These are phyloP conservation scores for Apiospora hydei DNA, from an alignment of 2,329 filamentous ascomycete genomes.

Conservation along the genomic window DNA sequence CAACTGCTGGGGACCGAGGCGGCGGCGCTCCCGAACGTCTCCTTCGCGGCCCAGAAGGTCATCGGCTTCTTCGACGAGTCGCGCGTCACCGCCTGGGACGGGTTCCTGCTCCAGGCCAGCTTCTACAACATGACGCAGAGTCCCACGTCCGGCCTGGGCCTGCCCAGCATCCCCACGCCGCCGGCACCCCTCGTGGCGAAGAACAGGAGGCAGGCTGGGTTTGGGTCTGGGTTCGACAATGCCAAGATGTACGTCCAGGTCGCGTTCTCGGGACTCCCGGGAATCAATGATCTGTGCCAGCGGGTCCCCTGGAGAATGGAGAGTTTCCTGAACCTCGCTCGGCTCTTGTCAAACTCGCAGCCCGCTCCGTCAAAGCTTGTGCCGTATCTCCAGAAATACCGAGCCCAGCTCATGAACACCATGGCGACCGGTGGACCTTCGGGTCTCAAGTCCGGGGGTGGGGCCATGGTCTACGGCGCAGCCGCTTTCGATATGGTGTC, in stretches of 20 bases:
- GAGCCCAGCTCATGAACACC: background rate
- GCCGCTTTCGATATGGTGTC: constrained; percentile 3
- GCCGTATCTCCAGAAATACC: background rate
- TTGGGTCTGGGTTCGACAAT: too few species aligned
- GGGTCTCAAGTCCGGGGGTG: background rate
- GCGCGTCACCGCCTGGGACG: background rate
- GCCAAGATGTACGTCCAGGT: background rate
- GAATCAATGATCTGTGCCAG: background rate
- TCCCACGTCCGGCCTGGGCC: background rate
- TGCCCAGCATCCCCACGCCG: background rate
- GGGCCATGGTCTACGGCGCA: constrained; percentile 7
- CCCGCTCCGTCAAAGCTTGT: background rate
- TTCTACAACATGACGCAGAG: background rate
- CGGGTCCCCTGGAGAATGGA: constrained; percentile 6
- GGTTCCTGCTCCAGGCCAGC: background rate
- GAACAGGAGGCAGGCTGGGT: background rate
- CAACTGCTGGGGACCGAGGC: background rate
- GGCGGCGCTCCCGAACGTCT: background rate
- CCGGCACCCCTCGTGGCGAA: too few species aligned
- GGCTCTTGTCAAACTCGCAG: background rate
- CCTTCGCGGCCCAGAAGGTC: background rate
- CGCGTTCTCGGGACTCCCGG: background rate
- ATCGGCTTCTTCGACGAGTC: background rate
- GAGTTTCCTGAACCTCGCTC: background rate
- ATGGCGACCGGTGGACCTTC: background rate